Evolutionary conservation across 164 flowering plant genomes (phyloP), one percentile per base, ranked within the genome.

Genomic region (Annona cherimola): DNA sequence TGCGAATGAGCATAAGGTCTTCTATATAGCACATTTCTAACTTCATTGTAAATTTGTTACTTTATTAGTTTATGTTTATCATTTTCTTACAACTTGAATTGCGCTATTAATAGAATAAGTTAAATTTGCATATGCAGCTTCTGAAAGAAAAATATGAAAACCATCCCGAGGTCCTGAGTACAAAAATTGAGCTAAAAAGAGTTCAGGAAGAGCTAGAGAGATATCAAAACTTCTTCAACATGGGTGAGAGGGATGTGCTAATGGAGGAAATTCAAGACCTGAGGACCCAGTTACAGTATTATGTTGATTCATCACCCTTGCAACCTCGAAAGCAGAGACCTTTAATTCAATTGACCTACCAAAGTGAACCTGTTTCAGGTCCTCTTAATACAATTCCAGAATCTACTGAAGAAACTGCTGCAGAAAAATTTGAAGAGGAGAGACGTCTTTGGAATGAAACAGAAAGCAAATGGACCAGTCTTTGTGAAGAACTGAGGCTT

Each of bases 181-280:
- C 84, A 55, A 84, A 87, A 75, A 79, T 96, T 46, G 97, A 93
- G 81, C 71, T 96, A 73, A 83, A 86, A 79, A 86, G 88, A 80
- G 87, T 78, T 70, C 92, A 89, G 75, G 91, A 91, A 72, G 95
- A 96, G 79, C 82, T 96, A 68, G 92, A 93, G 59, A 70, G 78
- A 42, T 88, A 83, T 67, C 81, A 82, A 62, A 93, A 84, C 78
- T 93, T 90, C 76, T 87, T 82, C 81, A 90, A 93, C 45, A 68
- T 93, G 83, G 99, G 95, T 19, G 99, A 96, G 82, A 88, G 86
- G 77, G 97, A 92, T 79, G 95, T 96, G 42, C 69, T 96, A 72
- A 41, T 92, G 83, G 99, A 96, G 79, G 99, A 96, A 81, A 83
- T 96, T 78, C 94, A 90, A 71, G 87, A 92, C 77, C 81, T 96